A percentile compares a stretch with the other conserved stretches of the same genome.
Evolutionary conservation across 1,284 basidiomycete genomes (phyloP).

Genomic region (Ceratobasidium sp.): DNA sequence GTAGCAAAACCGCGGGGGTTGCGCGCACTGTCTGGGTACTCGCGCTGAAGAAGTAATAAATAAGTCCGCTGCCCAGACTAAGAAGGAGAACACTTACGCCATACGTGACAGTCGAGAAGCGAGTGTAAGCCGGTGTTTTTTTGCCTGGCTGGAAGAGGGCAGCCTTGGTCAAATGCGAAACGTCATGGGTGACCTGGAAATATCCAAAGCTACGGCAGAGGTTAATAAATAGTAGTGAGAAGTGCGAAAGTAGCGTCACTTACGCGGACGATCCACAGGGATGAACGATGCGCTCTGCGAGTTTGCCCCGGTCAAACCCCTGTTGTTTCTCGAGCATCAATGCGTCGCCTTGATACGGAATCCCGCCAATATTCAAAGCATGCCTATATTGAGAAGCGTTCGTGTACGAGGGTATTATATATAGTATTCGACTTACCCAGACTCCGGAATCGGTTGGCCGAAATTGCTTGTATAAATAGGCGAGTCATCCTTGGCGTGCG

Average conservation of each 20-base stretch:
- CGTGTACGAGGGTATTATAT: neutral
- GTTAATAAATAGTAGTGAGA: neutral
- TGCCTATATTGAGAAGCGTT: constrained; percentile 45
- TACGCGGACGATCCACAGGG: constrained; percentile 56
- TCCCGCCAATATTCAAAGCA: constrained; percentile 55
- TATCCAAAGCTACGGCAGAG: constrained; percentile 39
- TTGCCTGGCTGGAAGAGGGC: constrained; percentile 70
- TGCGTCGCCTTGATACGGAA: constrained; percentile 55
- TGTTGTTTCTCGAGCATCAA: constrained; percentile 57
- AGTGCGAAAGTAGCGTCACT: neutral
- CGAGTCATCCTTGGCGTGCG: constrained; percentile 54
- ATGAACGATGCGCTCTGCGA: constrained; percentile 56
- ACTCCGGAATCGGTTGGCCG: constrained; percentile 55
- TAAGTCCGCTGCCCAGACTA: neutral
- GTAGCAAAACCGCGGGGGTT: constrained; percentile 94
- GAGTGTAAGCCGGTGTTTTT: constrained; percentile 76
- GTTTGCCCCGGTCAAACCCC: constrained; percentile 55
- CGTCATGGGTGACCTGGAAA: constrained; percentile 75
- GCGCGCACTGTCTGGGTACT: constrained; percentile 90
- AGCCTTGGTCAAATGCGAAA: constrained; percentile 83
- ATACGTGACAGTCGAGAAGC: constrained; percentile 82
- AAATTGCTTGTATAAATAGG: constrained; percentile 56
- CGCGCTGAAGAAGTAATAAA: constrained; percentile 68
- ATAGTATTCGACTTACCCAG: constrained; percentile 41
- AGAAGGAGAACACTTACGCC: constrained; percentile 50